Percentiles rank a stretch among this genome's conserved stretches.
Evolutionary conservation across 306 rosid genomes (phyloP).

Genomic region (Acacia acuminata): DNA sequence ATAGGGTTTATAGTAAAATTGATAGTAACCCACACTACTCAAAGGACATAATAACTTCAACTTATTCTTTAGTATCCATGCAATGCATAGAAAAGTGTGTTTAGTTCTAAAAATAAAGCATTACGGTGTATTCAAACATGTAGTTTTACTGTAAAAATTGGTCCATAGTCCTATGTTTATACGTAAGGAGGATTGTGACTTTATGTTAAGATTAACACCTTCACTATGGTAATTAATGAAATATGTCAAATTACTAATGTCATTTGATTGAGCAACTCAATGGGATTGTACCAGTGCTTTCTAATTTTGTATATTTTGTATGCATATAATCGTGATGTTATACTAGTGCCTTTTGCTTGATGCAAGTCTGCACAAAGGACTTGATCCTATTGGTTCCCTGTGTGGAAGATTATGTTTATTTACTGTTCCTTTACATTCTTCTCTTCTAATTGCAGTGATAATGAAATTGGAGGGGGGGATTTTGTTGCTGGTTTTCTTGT

Average conservation of each 20-base stretch:
- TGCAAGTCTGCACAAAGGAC: background rate
- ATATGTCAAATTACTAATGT: background rate
- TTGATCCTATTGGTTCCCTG: conserved; percentile 11
- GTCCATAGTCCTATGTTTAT: background rate
- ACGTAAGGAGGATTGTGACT: background rate
- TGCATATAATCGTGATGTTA: background rate
- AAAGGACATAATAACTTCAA: background rate
- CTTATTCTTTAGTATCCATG: background rate
- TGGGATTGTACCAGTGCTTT: background rate
- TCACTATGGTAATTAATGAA: background rate
- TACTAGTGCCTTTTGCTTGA: background rate
- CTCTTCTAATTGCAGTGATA: conserved; percentile 52
- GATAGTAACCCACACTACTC: background rate
- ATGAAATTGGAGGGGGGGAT: conserved; percentile 74
- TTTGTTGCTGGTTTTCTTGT: conserved; percentile 83
- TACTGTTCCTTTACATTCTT: conserved; percentile 7
- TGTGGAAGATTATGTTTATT: conserved; percentile 22
- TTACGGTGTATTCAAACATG: background rate
- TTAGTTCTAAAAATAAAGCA: background rate
- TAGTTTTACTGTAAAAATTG: background rate
- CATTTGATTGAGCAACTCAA: background rate
- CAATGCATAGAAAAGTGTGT: background rate
- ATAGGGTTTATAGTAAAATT: background rate
- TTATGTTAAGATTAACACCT: background rate
- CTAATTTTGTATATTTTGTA: background rate